These are phyloP conservation scores for Brassica rapa DNA, from an alignment of 345 rosid species.

Conservation along the genomic window DNA sequence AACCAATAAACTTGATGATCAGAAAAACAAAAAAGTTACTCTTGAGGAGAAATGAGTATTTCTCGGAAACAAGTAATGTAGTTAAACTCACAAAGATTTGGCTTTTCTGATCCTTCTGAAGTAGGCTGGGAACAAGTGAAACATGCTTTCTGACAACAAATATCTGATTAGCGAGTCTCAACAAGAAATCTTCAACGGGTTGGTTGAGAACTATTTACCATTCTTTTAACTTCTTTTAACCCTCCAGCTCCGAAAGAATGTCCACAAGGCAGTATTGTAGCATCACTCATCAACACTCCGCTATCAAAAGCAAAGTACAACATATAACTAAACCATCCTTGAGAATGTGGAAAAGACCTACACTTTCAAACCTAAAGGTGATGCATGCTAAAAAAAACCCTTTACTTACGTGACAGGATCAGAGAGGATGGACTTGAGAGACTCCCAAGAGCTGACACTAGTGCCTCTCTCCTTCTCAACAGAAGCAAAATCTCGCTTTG, in stretches of 20 bases:
- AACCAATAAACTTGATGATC: not conserved
- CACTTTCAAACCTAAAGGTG: too few species aligned
- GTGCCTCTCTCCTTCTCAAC: constrained; percentile 57
- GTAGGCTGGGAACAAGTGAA: constrained; percentile 65
- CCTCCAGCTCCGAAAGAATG: constrained; percentile 89
- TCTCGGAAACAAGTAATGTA: too few species aligned
- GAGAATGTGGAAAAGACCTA: not conserved
- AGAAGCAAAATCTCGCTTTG: constrained; percentile 50
- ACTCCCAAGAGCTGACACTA: constrained; percentile 65
- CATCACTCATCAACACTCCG: constrained; percentile 86
- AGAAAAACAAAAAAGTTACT: too few species aligned
- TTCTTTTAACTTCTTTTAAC: constrained; percentile 56
- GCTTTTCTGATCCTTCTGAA: constrained; percentile 67
- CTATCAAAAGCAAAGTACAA: constrained; percentile 43
- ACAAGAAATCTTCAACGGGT: not conserved
- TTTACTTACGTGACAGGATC: constrained; percentile 67
- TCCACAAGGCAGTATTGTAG: constrained; percentile 88
- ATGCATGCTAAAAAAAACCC: not conserved
- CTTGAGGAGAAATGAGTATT: too few species aligned
- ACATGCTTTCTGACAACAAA: constrained; percentile 70
- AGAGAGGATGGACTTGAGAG: constrained; percentile 68
- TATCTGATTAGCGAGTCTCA: constrained; percentile 12
- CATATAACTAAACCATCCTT: constrained; percentile 9
- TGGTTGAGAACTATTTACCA: constrained; percentile 45
- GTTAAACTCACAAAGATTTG: constrained; percentile 79